These are phyloP conservation scores for Paramecium primaurelia DNA, from an alignment of 73 alveolate species.

Conservation along the genomic window DNA sequence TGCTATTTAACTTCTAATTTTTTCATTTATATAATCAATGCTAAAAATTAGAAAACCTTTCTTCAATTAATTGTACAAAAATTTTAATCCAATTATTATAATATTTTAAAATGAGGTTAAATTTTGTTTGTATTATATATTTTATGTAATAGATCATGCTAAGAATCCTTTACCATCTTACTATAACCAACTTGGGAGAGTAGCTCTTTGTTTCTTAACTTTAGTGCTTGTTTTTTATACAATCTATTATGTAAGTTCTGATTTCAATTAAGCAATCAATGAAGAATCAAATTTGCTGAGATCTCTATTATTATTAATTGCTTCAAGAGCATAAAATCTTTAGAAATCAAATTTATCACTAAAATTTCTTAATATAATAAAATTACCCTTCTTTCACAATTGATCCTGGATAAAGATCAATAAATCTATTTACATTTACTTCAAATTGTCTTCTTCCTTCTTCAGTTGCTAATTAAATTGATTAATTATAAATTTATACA, in stretches of 20 bases:
- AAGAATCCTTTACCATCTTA: neutral
- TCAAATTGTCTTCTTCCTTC: conserved; percentile 59
- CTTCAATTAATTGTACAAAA: neutral
- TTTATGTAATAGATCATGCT: neutral
- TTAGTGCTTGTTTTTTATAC: neutral
- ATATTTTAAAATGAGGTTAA: neutral
- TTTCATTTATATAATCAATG: neutral
- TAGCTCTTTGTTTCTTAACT: conserved; percentile 26
- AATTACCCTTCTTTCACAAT: conserved; percentile 41
- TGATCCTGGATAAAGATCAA: conserved; percentile 45
- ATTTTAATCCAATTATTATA: neutral
- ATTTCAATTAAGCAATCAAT: neutral
- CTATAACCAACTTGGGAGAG: conserved; percentile 33
- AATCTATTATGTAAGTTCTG: conserved; percentile 4
- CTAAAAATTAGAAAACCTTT: neutral
- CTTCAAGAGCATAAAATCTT: conserved; percentile 62
- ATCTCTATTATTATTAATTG: conserved; percentile 39
- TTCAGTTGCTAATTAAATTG: neutral
- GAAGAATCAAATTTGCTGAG: conserved; percentile 42
- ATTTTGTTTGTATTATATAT: neutral
- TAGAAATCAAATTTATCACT: conserved; percentile 39
- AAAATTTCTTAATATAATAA: neutral
- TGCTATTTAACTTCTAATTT: neutral
- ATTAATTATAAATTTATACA: neutral
- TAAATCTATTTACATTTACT: conserved; percentile 41